A percentile compares a stretch with the other conserved stretches of the same genome.
These are phyloP conservation scores for Flaveria floridana DNA, from an alignment of 140 eudicot species.

Conservation along the genomic window DNA sequence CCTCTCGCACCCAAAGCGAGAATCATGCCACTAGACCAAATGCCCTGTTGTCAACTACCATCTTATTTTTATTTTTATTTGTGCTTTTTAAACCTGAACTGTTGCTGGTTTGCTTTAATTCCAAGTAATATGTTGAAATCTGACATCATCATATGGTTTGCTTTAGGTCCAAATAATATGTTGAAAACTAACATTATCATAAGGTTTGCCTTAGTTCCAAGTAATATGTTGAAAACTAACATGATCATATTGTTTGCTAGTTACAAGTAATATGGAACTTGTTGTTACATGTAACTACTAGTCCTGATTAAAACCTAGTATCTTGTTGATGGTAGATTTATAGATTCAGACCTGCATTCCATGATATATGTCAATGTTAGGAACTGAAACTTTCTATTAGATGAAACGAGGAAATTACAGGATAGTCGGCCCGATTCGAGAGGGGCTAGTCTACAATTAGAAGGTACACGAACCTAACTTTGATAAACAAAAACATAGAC, in stretches of 20 bases:
- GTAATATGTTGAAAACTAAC: conserved; percentile 1
- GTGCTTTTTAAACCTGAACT: not conserved
- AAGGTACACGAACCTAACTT: too few species aligned
- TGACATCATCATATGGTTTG: conserved; percentile 9
- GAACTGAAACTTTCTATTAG: too few species aligned
- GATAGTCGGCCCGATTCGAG: too few species aligned
- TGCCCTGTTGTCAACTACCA: conserved; percentile 42
- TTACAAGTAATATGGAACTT: not conserved
- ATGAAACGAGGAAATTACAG: too few species aligned
- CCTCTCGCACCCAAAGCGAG: conserved; percentile 99
- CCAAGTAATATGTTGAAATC: not conserved
- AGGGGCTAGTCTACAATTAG: too few species aligned
- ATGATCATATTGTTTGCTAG: conserved; percentile 13
- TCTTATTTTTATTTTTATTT: not conserved
- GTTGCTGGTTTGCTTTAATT: not conserved
- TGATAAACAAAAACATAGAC: too few species aligned
- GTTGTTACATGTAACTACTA: conserved; percentile 19
- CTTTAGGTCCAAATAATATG: not conserved
- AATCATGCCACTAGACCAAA: conserved; percentile 99
- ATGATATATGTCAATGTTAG: not conserved
- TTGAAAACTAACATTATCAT: conserved; percentile 1
- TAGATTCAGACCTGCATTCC: conserved; percentile 15
- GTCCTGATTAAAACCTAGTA: conserved; percentile 4
- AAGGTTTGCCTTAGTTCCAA: not conserved
- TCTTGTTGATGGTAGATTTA: conserved; percentile 15